phyloP scores from a whole-genome alignment of 257 asterid genomes.

The Linderniella brevidens region DNA sequence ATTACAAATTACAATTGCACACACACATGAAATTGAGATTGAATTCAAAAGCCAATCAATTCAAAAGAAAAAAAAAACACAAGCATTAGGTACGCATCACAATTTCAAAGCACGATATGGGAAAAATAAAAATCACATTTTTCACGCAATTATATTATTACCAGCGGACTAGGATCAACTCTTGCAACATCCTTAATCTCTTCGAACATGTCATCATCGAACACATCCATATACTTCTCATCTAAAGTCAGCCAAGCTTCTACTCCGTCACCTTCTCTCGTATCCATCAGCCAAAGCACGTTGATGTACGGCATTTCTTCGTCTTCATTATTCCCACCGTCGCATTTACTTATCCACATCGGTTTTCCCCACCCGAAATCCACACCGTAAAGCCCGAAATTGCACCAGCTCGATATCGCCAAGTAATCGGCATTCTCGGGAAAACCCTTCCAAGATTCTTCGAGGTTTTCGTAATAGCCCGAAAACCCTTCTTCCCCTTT shows the following conservation, averaged over 20 bases:
- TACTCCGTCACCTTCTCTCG: conserved; percentile 19
- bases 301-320: conserved; percentile 20
- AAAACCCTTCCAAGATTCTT: conserved; percentile 14
- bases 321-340: conserved; percentile 10
- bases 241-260: conserved; percentile 33
- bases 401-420: conserved; percentile 34
- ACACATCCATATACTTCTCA: conserved; percentile 9
- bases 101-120: no score
- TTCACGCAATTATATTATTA: no score
- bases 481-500: conserved; percentile 15
- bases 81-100: no score
- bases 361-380: conserved; percentile 34
- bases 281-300: conserved; percentile 27
- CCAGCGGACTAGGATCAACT: conserved; percentile 23
- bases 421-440: conserved; percentile 16
- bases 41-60: no score
- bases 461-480: conserved; percentile 21
- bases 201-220: conserved; percentile 9
- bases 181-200: conserved; percentile 16
- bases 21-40: no score
- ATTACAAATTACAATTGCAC: no score
- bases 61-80: no score
- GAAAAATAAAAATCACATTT: no score
- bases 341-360: conserved; percentile 22
- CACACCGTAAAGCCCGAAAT: conserved; percentile 20